A percentile compares a stretch with the other conserved stretches of the same genome.
Evolutionary conservation across 345 rosid species (phyloP).

Genomic region (Citropsis articulata): DNA sequence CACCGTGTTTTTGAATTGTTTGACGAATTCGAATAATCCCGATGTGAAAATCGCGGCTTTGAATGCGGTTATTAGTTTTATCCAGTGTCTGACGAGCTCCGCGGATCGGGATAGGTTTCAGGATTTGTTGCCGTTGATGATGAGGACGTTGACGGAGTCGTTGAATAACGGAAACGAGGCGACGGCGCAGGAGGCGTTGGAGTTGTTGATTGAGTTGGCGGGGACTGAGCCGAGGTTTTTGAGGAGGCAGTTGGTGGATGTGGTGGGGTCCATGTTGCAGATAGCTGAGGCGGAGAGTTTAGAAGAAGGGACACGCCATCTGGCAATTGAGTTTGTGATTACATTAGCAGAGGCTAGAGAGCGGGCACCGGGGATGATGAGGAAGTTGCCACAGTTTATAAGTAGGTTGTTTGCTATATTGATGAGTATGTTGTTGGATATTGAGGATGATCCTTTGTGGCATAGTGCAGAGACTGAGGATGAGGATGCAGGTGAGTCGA

Average conservation of each 20-base stretch:
- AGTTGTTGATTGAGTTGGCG: constrained; percentile 90
- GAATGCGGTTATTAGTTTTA: constrained; percentile 89
- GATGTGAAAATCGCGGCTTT: constrained; percentile 95
- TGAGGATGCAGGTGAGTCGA: constrained; percentile 93
- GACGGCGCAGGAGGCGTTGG: constrained; percentile 94
- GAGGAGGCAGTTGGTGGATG: constrained; percentile 84
- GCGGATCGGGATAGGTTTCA: constrained; percentile 93
- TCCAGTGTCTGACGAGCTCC: constrained; percentile 71
- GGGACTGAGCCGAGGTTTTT: constrained; percentile 93
- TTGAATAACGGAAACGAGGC: constrained; percentile 88
- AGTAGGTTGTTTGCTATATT: constrained; percentile 79
- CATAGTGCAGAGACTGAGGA: constrained; percentile 86
- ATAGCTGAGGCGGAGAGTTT: constrained; percentile 91
- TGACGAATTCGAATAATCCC: constrained; percentile 46
- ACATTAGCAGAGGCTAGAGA: constrained; percentile 97
- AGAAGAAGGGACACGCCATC: constrained; percentile 89
- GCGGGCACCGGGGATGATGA: constrained; percentile 99
- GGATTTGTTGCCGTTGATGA: constrained; percentile 92
- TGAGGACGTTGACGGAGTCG: constrained; percentile 88
- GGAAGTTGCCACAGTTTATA: constrained; percentile 95
- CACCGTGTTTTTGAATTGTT: constrained; percentile 71
- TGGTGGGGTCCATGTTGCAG: constrained; percentile 93
- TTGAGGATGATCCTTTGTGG: constrained; percentile 95
- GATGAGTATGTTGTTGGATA: constrained; percentile 88
- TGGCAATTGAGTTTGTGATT: constrained; percentile 92